A percentile compares a stretch with the other conserved stretches of the same genome.
Conservation (phyloP, 768 basidiomycete genomes). For the Leucosporidium yakuticum region DNA sequence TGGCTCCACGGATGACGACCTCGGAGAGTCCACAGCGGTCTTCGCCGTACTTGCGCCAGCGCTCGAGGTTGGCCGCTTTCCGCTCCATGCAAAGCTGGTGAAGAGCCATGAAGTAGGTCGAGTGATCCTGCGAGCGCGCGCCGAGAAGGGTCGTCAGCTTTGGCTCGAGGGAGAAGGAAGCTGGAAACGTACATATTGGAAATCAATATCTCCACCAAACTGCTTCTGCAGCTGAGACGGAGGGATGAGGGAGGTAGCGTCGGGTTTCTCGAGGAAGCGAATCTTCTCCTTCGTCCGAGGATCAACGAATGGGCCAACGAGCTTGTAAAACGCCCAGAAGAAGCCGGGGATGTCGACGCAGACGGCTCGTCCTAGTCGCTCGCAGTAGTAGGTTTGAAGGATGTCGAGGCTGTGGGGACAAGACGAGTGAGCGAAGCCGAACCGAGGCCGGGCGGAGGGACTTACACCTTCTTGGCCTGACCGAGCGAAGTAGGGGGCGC, state of each 20-base stretch:
- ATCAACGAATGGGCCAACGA: constrained; percentile 57
- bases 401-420: constrained; percentile 48
- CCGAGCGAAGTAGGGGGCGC: constrained; percentile 36
- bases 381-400: constrained; percentile 44
- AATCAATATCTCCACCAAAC: constrained; percentile 64
- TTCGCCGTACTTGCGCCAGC: constrained; percentile 61
- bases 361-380: constrained; percentile 68
- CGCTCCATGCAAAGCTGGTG: constrained; percentile 54
- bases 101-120: constrained; percentile 66
- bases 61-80: constrained; percentile 51
- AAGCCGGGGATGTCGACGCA: constrained; percentile 65
- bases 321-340: constrained; percentile 37
- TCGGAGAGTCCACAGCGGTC: constrained; percentile 67
- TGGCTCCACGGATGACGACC: constrained; percentile 62
- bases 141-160: not conserved
- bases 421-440: constrained; percentile 38
- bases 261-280: constrained; percentile 36
- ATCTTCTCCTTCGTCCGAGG: constrained; percentile 56
- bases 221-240: constrained; percentile 60
- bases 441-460: not conserved
- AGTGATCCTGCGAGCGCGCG: constrained; percentile 49
- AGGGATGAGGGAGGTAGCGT: constrained; percentile 52
- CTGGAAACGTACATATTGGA: constrained; percentile 51
- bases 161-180: not conserved
- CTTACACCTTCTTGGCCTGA: constrained; percentile 37